A percentile compares a stretch with the other conserved stretches of the same genome.
These are phyloP conservation scores for Ogataea trehalophila DNA, from an alignment of 805 yeast species.

Conservation along the genomic window DNA sequence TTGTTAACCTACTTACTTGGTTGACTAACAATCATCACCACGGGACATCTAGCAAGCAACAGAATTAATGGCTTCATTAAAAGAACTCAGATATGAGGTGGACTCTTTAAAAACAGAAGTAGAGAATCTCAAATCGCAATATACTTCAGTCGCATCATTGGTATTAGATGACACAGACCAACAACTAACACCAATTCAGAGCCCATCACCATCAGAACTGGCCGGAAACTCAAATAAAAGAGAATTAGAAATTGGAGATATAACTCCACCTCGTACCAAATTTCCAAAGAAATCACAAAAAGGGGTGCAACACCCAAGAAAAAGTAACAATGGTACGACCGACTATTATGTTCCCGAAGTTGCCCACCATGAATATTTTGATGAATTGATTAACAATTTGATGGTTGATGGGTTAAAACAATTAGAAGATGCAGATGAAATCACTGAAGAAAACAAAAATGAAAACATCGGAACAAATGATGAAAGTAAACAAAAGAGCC, in stretches of 20 bases:
- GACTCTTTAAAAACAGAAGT: no score
- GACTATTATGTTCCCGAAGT: conserved; percentile 12
- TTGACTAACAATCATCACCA: no score
- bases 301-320: not conserved
- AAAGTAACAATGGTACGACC: not conserved
- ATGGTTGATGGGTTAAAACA: conserved; percentile 19
- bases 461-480: not conserved
- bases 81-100: no score
- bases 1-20: no score
- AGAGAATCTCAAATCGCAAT: no score
- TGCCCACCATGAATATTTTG: conserved; percentile 28
- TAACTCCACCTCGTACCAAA: conserved; percentile 1
- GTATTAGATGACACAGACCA: no score
- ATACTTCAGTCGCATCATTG: no score
- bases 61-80: no score
- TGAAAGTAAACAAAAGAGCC: conserved; percentile 4
- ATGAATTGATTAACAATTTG: conserved; percentile 21
- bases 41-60: no score
- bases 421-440: conserved; percentile 6
- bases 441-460: not conserved
- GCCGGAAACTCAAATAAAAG: conserved; percentile 1
- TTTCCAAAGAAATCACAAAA: not conserved
- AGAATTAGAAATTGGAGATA: not conserved
- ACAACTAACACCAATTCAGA: no score
- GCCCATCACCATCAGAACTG: no score